Percentiles rank a stretch among this genome's conserved stretches.
phyloP scores from a whole-genome alignment of 2,329 filamentous ascomycete species.

The Colletotrichum lindemuthianum region DNA sequence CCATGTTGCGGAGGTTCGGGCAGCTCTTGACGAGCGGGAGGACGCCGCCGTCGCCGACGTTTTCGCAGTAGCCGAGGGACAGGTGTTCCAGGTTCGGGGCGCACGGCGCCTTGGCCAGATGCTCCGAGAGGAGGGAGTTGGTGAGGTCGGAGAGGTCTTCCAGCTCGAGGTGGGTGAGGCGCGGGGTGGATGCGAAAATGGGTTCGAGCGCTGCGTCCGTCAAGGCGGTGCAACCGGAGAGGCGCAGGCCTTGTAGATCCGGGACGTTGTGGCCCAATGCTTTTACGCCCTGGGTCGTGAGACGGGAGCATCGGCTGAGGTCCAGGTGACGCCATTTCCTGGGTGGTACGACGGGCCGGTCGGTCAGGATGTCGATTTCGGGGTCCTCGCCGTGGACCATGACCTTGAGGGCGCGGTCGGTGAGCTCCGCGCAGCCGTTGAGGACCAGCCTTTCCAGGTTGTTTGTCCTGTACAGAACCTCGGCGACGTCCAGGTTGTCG shows the following conservation, averaged over 20 bases:
- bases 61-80: conserved; percentile 90
- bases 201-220: conserved; percentile 78
- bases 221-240: conserved; percentile 80
- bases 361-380: conserved; percentile 83
- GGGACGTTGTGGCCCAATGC: conserved; percentile 80
- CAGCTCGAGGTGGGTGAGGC: conserved; percentile 86
- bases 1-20: conserved; percentile 73
- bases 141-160: conserved; percentile 85
- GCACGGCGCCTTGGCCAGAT: conserved; percentile 81
- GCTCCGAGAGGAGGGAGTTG: conserved; percentile 76
- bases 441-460: conserved; percentile 84
- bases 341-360: conserved; percentile 78
- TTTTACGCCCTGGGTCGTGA: conserved; percentile 79
- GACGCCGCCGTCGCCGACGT: conserved; percentile 84
- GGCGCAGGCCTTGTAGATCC: conserved; percentile 81
- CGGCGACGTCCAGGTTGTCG: conserved; percentile 76
- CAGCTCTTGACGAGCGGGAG: conserved; percentile 83
- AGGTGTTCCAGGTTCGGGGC: conserved; percentile 78
- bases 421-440: conserved; percentile 81
- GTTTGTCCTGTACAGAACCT: conserved; percentile 81
- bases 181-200: conserved; percentile 78
- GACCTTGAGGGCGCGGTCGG: conserved; percentile 75
- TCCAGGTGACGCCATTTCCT: conserved; percentile 87
- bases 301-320: conserved; percentile 77
- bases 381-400: conserved; percentile 82